phyloP scores from a whole-genome alignment of 2,329 filamentous ascomycete species.

The Cladophialophora psammophila region DNA sequence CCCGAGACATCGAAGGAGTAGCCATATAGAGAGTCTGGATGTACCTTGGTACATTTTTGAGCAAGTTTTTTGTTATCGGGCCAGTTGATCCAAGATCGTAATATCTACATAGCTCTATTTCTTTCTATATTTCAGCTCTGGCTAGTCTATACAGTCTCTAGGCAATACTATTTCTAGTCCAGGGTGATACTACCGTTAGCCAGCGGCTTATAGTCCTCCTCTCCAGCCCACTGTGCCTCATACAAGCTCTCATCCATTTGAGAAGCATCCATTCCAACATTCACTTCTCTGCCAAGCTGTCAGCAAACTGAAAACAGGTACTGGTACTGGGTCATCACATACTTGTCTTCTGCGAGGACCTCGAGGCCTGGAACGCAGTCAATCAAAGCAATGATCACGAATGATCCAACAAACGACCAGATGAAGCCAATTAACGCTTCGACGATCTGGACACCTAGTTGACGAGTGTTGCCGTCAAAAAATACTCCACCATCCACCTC shows the following conservation, averaged over 20 bases:
- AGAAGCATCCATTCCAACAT: conserved; percentile 58
- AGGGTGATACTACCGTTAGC: conserved; percentile 31
- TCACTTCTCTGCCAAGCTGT: conserved; percentile 47
- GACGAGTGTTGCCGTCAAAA: conserved; percentile 60
- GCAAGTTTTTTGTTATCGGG: too few relatives aligned
- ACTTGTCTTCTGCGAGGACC: conserved; percentile 62
- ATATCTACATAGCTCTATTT: not conserved
- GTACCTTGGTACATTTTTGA: too few relatives aligned
- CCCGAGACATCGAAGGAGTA: too few relatives aligned
- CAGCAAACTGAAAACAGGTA: conserved; percentile 3
- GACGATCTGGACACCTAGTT: conserved; percentile 60
- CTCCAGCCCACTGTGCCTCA: conserved; percentile 47
- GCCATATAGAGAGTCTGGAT: too few relatives aligned
- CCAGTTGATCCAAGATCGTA: not conserved
- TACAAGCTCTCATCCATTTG: conserved; percentile 59
- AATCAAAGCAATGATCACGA: conserved; percentile 58
- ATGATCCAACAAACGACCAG: conserved; percentile 60
- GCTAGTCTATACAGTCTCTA: not conserved
- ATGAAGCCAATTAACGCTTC: conserved; percentile 60
- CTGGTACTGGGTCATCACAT: conserved; percentile 40
- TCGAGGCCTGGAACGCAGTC: conserved; percentile 62
- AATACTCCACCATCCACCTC: conserved; percentile 60
- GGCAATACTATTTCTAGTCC: conserved; percentile 19
- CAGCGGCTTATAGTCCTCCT: conserved; percentile 42
- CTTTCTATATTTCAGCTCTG: not conserved